Evolutionary conservation across 345 rosid species (phyloP), one percentile per base, ranked within the genome.

Genomic region (sweet orange (Citrus sinensis)): DNA sequence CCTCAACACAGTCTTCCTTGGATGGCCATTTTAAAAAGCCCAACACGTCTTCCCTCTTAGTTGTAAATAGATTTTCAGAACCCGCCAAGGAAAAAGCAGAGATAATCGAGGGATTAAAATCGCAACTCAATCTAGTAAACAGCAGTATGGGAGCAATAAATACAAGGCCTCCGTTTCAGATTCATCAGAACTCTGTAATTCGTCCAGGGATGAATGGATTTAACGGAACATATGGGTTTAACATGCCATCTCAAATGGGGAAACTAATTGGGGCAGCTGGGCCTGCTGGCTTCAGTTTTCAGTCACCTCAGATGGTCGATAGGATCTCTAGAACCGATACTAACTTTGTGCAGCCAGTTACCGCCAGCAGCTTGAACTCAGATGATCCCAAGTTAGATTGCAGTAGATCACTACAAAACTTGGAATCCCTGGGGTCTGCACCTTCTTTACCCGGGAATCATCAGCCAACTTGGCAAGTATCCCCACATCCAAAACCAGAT

Each of bases 171-270:
- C 69, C 83, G 5, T 42, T 76, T 70, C 85, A 72, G 78, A 70
- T 60, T 82, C 73, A 67, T 67, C 85, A 78, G 67, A 73, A 39
- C 78, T 71, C 76, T 4, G 30, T 9, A 30, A 37, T 71, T 72
- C 81, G 60, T 77, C 84, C 79, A 5, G 83, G 83, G 67, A 75
- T 81, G 74, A 89, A 89, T 71, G 92, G 92, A 37, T 71, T 81
- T 49, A 89, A 81, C 66, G 79, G 84, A 22, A 64, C 81, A 24
- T 79, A 77, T 79, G 86, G 87, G 32, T 76, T 82, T 70, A 83
- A 76, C 80, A 71, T 80, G 37, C 73, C 88, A 64, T 70, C 84
- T 61, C 86, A 88, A 35, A 82, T 40, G 77, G 87, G 80, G 20
- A 86, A 85, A 83, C 56, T 76, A 29, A 70, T 65, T 4, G 85